Base-by-base conservation (phyloP, 805 yeast genomes). In the Saccharomycopsis fermentans region DNA sequence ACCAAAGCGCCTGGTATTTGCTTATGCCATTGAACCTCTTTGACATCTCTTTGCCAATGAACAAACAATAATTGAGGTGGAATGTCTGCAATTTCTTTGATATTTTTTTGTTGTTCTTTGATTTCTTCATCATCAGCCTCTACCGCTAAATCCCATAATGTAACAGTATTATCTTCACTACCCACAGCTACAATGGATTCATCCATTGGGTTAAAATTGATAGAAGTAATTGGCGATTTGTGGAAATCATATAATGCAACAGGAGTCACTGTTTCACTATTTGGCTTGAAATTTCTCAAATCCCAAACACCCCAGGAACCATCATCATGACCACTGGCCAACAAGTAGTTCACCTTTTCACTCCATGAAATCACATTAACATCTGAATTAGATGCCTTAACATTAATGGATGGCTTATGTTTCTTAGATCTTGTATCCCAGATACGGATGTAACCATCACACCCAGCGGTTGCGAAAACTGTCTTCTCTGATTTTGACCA, bases 221-320 rank as follows among this genome's bases (percentile, higher is more conserved):
- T 90, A 5, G 97, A 86, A 1, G 99, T 94, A 67, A 94, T 81
- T 27, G 99, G 86, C 52, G 92, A 82, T 71, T 89, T 88, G 76
- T 94, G 98, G 87, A 94, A 94, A 66, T 87, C 90, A 69, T 92
- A 94, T 65, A 86, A 84, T 5, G 97, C 99, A 40, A 94, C 98
- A 14, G 98, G 97, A 6, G 81, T 72, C 51, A 66, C 68, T 19
- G 68, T 68, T 16, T 72, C 67, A 26, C 65, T 65, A 63, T 76
- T 70, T 65, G 84, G 80, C 64, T 85, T 78, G 78, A 94, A 82
- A 65, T 85, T 81, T 69, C 99, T 84, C 72, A 94, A 77, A 75
- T 94, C 99, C 99, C 99, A 94, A 52, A 94, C 94, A 51, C 96
- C 90, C 97, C 98, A 94, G 34, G 83, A 74, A 63, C 99, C 99